Conservation (phyloP, 192 early-diverging fungal genomes). For the Phlyctochytrium bullatum region DNA sequence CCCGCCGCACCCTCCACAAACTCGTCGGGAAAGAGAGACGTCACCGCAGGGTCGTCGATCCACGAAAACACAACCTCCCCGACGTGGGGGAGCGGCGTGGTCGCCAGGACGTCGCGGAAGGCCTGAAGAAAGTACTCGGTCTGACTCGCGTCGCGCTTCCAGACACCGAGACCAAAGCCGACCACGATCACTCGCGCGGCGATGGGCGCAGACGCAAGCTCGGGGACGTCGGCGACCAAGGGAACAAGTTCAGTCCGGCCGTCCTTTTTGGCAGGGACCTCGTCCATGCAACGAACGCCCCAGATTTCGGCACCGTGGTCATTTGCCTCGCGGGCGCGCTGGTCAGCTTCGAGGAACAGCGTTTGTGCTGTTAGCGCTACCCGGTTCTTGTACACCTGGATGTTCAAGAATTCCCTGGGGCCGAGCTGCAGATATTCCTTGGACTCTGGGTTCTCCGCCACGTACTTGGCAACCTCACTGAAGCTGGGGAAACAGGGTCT, state of each 20-base stretch:
- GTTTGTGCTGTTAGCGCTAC: conserved; percentile 22
- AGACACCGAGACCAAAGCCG: conserved; percentile 42
- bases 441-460: neutral
- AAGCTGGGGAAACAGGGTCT: neutral
- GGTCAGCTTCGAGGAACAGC: conserved; percentile 38
- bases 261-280: too few species aligned
- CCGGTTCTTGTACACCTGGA: conserved; percentile 14
- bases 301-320: neutral
- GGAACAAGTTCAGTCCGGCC: too few species aligned
- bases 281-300: neutral
- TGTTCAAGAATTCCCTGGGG: conserved; percentile 17
- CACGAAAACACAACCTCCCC: conserved; percentile 31
- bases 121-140: conserved; percentile 28
- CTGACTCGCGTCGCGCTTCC: conserved; percentile 21
- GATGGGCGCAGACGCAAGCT: neutral
- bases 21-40: neutral
- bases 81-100: conserved; percentile 11
- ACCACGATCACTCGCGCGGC: conserved; percentile 29
- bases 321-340: neutral
- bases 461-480: neutral
- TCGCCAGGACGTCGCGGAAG: conserved; percentile 19
- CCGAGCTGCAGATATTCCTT: neutral
- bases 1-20: conserved; percentile 11
- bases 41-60: conserved; percentile 11
- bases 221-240: neutral